phyloP scores from a whole-genome alignment of 805 yeast genomes.

The Metschnikowia lunata region DNA sequence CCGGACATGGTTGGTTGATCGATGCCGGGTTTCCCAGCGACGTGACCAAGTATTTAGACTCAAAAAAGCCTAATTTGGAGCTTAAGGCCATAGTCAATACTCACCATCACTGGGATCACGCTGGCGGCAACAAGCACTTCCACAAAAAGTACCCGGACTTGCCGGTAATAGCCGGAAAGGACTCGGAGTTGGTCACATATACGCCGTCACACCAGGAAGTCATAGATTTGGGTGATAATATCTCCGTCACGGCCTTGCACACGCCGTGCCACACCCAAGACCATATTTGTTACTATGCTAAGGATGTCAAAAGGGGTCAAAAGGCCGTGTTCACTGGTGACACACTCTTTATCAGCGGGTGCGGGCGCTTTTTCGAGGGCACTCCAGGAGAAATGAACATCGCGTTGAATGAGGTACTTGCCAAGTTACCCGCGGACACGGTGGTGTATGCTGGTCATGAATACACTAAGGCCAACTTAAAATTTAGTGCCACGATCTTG shows the following conservation, averaged over 20 bases:
- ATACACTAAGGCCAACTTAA: slow-evolving; percentile 78
- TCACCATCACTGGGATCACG: slow-evolving; percentile 94
- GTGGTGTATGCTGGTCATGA: slow-evolving; percentile 92
- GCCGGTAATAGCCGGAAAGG: slow-evolving; percentile 80
- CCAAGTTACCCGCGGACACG: slow-evolving; percentile 62
- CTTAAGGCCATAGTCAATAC: slow-evolving; percentile 84
- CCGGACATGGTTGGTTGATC: slow-evolving; percentile 72
- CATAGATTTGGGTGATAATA: slow-evolving; percentile 56
- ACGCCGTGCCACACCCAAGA: slow-evolving; percentile 99
- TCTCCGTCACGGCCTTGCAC: slow-evolving; percentile 75
- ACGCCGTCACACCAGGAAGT: slow-evolving; percentile 65
- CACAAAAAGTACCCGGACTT: slow-evolving; percentile 41
- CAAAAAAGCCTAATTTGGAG: slow-evolving; percentile 40
- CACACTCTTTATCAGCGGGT: slow-evolving; percentile 88
- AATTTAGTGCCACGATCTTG: slow-evolving; percentile 67
- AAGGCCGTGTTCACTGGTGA: slow-evolving; percentile 91
- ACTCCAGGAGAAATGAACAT: slow-evolving; percentile 72
- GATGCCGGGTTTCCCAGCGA: slow-evolving; percentile 92
- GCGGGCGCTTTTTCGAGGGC: slow-evolving; percentile 97
- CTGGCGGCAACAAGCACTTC: slow-evolving; percentile 70
- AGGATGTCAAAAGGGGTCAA: slow-evolving; percentile 59
- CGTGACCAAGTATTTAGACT: slow-evolving; percentile 39
- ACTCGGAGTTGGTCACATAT: slow-evolving; percentile 66
- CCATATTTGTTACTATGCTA: slow-evolving; percentile 80
- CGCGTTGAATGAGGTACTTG: slow-evolving; percentile 59